Base-by-base conservation (phyloP, 495 filamentous ascomycete species). In the Penicillium odoratum region DNA sequence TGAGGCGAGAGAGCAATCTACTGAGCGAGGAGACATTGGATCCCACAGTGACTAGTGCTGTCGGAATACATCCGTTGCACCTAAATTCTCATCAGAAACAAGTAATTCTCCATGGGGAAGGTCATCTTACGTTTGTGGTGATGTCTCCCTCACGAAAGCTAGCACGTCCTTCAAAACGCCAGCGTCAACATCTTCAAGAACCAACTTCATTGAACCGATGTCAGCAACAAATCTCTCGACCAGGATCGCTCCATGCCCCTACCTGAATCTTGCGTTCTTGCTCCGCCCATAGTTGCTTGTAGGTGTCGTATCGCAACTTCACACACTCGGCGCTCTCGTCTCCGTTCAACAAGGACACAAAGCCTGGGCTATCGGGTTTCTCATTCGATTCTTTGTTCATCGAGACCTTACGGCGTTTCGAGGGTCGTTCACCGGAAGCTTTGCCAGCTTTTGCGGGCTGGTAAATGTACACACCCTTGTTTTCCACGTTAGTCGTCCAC, bases 11-110 rank as follows among this genome's bases (percentile, higher is more conserved):
- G 55, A 97, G 87, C 18, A 97, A 75, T 33, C 87, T 76, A 15
- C 79, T 81, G 55, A 93, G 88, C 11, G 88, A 89, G 28, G 91
- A 87, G 53, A 93, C 88, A 60, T 92, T 93, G n/a, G 92, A 90
- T 6, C 91, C 93, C 16, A 89, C 87, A 30, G 91, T 85, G 42
- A 98, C 84, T 54, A 97, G 84, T 13, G 83, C 92, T 5, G 91
- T 86, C 0, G 91, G 89, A 28, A 97, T 86, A 63, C 76, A 82
- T 25, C 74, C 76, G 57, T 74, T 67, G 45, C 69, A 78, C 51
- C 76, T 78, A 56, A 3, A 58, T 7, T 51, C 43, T 42, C 50
- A 61, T 69, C 53, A 73, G 55, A 55, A 28, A 38, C 29, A 25
- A 16, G 45, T 21, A 28, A 38, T 29, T 34, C 9, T 45, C 28